These are phyloP conservation scores for Saccharomycopsis sp. DNA, from an alignment of 805 yeast species.

Conservation along the genomic window DNA sequence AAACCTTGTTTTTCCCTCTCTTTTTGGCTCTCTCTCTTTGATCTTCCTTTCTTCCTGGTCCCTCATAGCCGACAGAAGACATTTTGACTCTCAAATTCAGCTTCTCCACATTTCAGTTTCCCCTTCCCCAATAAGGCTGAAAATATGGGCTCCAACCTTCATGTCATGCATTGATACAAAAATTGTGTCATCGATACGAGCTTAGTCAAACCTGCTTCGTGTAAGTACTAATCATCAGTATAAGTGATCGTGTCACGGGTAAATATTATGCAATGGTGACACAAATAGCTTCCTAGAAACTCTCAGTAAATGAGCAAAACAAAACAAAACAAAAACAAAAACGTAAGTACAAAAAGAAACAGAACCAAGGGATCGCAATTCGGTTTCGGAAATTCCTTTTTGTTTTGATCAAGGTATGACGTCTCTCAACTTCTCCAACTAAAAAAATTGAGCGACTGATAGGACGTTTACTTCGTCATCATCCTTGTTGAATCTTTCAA, in stretches of 20 bases:
- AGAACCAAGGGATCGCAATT: background rate
- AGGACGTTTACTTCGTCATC: background rate
- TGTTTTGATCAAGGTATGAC: background rate
- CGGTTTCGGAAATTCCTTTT: background rate
- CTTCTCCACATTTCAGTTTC: background rate
- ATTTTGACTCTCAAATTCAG: background rate
- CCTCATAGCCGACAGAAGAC: background rate
- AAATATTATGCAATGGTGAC: background rate
- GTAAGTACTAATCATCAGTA: no score
- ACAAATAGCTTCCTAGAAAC: background rate
- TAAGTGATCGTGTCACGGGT: background rate
- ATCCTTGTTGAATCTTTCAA: background rate
- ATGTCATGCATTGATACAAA: no score
- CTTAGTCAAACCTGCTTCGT: no score
- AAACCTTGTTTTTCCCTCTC: background rate
- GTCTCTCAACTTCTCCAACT: background rate
- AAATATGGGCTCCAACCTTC: background rate
- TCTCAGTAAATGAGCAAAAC: no score
- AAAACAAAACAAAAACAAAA: background rate
- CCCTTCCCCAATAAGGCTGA: background rate
- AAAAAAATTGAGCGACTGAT: background rate
- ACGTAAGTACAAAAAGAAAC: background rate
- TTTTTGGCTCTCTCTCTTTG: no score
- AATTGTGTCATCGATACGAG: no score
- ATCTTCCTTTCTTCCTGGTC: background rate